Evolutionary conservation across 306 rosid genomes (phyloP).

Genomic region (Vachellia pachyceras): DNA sequence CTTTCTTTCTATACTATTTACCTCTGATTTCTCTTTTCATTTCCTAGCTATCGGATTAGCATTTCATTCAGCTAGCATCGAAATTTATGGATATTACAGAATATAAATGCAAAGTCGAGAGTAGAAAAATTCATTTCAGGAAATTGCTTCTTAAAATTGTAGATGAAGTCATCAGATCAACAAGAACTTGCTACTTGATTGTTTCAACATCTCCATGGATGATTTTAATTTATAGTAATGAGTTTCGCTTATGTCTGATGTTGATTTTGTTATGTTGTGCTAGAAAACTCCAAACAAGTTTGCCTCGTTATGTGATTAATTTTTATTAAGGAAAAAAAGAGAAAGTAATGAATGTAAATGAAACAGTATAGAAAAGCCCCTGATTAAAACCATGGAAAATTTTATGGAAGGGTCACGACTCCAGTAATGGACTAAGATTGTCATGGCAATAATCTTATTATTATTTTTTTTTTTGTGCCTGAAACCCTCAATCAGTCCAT

Average conservation of each 20-base stretch:
- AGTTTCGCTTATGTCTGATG: neutral
- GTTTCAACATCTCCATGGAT: neutral
- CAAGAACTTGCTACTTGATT: neutral
- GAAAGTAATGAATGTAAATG: neutral
- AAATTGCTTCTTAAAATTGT: no score
- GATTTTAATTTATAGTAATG: neutral
- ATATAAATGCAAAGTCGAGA: neutral
- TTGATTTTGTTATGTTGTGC: neutral
- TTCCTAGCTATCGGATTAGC: no score
- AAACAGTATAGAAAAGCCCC: neutral
- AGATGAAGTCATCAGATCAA: neutral
- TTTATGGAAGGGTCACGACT: neutral
- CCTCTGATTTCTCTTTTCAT: no score
- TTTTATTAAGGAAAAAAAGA: neutral
- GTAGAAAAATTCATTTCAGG: neutral
- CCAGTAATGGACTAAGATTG: neutral
- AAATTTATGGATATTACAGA: no score
- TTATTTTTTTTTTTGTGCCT: neutral
- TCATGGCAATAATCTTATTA: neutral
- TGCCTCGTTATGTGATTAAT: neutral
- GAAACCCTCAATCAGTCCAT: neutral
- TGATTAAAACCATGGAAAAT: neutral
- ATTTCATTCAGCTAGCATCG: no score
- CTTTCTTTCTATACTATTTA: no score
- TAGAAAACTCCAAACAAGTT: neutral